Base-by-base conservation (phyloP, 495 filamentous ascomycete genomes). In the Penicillium salamii region DNA sequence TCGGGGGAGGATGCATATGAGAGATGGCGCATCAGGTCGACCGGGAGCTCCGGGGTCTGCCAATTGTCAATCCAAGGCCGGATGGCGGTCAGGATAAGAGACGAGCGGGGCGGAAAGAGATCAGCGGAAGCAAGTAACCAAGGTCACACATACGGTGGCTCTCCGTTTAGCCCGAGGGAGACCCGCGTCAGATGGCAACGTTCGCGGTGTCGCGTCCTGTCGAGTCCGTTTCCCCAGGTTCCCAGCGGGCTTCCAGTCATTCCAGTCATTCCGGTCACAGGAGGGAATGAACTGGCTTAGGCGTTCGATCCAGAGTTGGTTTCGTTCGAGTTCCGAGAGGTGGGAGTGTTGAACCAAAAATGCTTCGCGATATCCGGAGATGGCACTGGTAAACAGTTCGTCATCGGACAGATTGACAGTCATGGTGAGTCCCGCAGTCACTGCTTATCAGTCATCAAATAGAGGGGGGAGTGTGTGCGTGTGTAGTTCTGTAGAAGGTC, bases 121-220 rank as follows among this genome's bases (percentile, higher is more conserved):
- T 32, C 60, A 52, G 61, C 58, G 60, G 71, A 59, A 70, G 60
- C 54, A 69, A 67, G 67, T 63, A 64, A 71, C 67, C 71, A 71
- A 70, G 64, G 65, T 68, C 62, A 72, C 54, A 64, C 73, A 61
- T 76, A 76, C 73, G 70, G 70, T 76, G 67, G 71, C 73, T 71
- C 70, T 69, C 60, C 73, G 71, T 66, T 76, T 76, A 48, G 70
- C 66, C 56, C 58, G 60, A 26, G 72, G 69, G 54, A 65, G 61
- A 66, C 69, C 70, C 70, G 63, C 59, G 50, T 57, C 61, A 59
- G 17, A 41, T 51, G 67, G 71, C 49, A 74, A 52, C 42, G 70
- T 76, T 61, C 71, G 67, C 19, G 71, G 72, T 43, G 62, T 72
- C 46, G 58, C 55, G 54, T 72, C 72, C 66, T 68, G 71, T 66